Percentiles rank a stretch among this genome's conserved stretches.
These are phyloP conservation scores for Penicillium ucsense DNA, from an alignment of 495 filamentous ascomycete species.

Conservation along the genomic window DNA sequence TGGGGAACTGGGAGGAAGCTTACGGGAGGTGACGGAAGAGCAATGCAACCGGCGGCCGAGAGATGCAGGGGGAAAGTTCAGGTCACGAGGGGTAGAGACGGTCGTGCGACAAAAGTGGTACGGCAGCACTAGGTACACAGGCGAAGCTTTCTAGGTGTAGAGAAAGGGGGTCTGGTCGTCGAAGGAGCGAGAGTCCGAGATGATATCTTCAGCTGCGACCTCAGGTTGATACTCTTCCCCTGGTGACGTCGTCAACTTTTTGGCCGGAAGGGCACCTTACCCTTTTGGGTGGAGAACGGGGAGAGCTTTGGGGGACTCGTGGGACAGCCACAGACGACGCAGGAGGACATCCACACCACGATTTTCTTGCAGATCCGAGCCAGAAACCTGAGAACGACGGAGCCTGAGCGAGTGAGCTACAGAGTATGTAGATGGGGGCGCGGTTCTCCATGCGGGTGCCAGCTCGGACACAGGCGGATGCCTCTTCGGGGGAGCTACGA, in stretches of 20 bases:
- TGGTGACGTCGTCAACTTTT: constrained; percentile 33
- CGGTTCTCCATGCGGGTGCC: too few species aligned
- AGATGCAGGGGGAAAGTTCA: constrained; percentile 1
- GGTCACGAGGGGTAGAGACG: constrained; percentile 1
- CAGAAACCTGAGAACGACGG: background rate
- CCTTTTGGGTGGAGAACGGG: constrained; percentile 10
- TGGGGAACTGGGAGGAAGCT: constrained; percentile 1
- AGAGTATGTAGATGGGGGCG: too few species aligned
- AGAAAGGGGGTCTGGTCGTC: background rate
- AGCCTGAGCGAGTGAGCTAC: background rate
- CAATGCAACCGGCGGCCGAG: constrained; percentile 23
- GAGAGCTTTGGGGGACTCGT: background rate
- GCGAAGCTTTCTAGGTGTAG: too few species aligned
- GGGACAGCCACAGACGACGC: background rate
- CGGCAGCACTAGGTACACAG: too few species aligned
- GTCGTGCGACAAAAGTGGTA: background rate
- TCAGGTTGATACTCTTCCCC: background rate
- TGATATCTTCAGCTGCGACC: constrained; percentile 2
- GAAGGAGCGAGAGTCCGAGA: constrained; percentile 2
- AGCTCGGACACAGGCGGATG: constrained; percentile 7
- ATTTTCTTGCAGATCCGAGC: background rate
- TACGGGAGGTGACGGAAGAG: constrained; percentile 27
- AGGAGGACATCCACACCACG: background rate
- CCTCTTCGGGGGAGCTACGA: too few species aligned
- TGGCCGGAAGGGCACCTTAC: constrained; percentile 7